A percentile compares a stretch with the other conserved stretches of the same genome.
phyloP scores from a whole-genome alignment of 805 yeast species.

The Metschnikowia baotianmanensis region DNA sequence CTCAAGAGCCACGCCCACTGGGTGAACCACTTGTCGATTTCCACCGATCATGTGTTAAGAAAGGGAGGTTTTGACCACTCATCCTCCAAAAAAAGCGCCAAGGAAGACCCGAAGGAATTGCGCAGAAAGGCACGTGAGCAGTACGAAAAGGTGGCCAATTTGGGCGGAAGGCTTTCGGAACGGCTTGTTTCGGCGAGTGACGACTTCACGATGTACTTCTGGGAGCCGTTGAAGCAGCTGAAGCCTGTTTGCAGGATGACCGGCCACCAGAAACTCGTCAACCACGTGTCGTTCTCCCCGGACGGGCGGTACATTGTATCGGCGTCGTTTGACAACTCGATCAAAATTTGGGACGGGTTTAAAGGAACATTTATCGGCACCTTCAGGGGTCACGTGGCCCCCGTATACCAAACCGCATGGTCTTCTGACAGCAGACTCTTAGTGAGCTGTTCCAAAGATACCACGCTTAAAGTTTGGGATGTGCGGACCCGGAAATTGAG shows the following conservation, averaged over 20 bases:
- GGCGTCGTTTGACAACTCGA: slow-evolving; percentile 92
- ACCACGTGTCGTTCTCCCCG: slow-evolving; percentile 94
- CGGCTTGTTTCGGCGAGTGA: slow-evolving; percentile 93
- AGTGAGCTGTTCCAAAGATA: slow-evolving; percentile 93
- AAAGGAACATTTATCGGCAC: slow-evolving; percentile 89
- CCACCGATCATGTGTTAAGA: slow-evolving; percentile 85
- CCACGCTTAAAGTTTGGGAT: slow-evolving; percentile 96
- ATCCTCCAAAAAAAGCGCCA: slow-evolving; percentile 39
- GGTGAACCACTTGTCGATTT: slow-evolving; percentile 91
- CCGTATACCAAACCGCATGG: slow-evolving; percentile 98
- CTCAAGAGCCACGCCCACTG: slow-evolving; percentile 93
- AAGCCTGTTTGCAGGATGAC: slow-evolving; percentile 94
- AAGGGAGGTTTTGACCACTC: slow-evolving; percentile 84
- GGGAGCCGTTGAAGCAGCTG: slow-evolving; percentile 82
- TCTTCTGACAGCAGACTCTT: slow-evolving; percentile 88
- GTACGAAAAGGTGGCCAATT: slow-evolving; percentile 60
- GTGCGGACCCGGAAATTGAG: slow-evolving; percentile 78
- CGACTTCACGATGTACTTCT: slow-evolving; percentile 95
- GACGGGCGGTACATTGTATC: slow-evolving; percentile 90
- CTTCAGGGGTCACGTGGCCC: slow-evolving; percentile 94
- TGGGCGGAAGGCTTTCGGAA: slow-evolving; percentile 59
- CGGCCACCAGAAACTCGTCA: slow-evolving; percentile 95
- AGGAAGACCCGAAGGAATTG: slow-evolving; percentile 26
- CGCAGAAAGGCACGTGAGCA: slow-evolving; percentile 53
- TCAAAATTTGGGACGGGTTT: slow-evolving; percentile 94